A percentile compares a stretch with the other conserved stretches of the same genome.
Evolutionary conservation across 106 monocot genomes (phyloP).

Genomic region (Platanthera guangdongensis): DNA sequence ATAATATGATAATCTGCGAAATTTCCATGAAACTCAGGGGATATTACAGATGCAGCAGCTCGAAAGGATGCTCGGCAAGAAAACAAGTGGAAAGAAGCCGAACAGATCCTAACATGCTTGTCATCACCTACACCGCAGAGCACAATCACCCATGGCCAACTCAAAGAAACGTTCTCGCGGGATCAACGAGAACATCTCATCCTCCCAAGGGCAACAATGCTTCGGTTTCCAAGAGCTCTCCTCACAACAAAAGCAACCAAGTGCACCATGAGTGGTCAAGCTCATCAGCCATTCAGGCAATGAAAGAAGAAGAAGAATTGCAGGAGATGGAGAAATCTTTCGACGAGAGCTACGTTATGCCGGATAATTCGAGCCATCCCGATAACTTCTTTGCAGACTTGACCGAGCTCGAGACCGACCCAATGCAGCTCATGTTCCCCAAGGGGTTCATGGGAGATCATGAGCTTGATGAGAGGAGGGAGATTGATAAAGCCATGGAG

Average conservation of each 20-base stretch:
- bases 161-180: constrained; percentile 54
- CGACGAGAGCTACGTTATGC: constrained; percentile 1
- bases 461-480: constrained; percentile 2
- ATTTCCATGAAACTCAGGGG: constrained; percentile 41
- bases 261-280: neutral
- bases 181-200: constrained; percentile 28
- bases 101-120: constrained; percentile 89
- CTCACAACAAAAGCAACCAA: neutral
- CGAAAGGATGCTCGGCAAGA: constrained; percentile 91
- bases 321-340: constrained; percentile 5
- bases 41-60: constrained; percentile 98
- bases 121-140: constrained; percentile 93
- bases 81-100: constrained; percentile 94
- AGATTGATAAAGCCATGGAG: constrained; percentile 12
- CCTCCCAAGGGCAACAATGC: constrained; percentile 7
- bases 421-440: neutral
- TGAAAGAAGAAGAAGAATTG: constrained; percentile 11
- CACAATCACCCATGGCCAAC: constrained; percentile 99
- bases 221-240: neutral
- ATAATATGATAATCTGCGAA: constrained; percentile 43
- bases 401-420: constrained; percentile 10
- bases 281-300: neutral
- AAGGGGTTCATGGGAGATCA: constrained; percentile 14
- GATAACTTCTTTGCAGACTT: constrained; percentile 20
- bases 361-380: neutral